Percentiles rank a stretch among this genome's conserved stretches.
Conservation (phyloP, 148 eudicot species). For the Chenopodium formosanum region DNA sequence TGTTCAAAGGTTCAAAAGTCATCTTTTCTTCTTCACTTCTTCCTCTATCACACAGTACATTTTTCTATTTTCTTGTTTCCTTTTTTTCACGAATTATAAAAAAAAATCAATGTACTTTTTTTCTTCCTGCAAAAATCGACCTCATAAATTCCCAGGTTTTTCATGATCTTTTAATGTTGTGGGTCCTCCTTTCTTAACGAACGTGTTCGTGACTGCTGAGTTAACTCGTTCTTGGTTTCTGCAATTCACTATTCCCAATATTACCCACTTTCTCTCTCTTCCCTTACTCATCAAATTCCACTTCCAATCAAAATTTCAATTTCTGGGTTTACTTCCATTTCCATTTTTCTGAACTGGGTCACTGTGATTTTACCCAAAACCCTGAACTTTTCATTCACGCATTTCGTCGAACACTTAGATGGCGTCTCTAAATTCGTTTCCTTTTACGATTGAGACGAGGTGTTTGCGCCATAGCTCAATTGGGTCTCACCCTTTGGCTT, state of each 20-base stretch:
- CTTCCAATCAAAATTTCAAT: neutral
- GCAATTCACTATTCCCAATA: neutral
- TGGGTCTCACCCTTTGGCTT: slow-evolving; percentile 34
- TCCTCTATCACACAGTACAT: slow-evolving; percentile 8
- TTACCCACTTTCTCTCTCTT: neutral
- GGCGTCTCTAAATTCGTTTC: slow-evolving; percentile 60
- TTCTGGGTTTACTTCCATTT: slow-evolving; percentile 18
- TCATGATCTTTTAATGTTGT: slow-evolving; percentile 9
- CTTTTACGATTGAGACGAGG: slow-evolving; percentile 41
- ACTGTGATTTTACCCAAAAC: neutral
- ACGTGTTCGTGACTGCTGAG: slow-evolving; percentile 15
- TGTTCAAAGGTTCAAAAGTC: no score
- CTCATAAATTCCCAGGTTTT: slow-evolving; percentile 32
- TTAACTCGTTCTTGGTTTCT: neutral
- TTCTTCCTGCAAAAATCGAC: neutral
- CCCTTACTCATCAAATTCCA: slow-evolving; percentile 11
- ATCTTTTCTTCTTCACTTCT: neutral
- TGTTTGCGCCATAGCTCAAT: slow-evolving; percentile 32
- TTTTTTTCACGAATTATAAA: neutral
- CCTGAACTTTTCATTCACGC: slow-evolving; percentile 35
- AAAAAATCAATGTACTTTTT: slow-evolving; percentile 16
- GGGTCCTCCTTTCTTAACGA: slow-evolving; percentile 9
- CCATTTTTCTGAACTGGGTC: slow-evolving; percentile 14
- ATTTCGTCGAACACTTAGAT: slow-evolving; percentile 47
- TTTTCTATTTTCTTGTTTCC: neutral